Conservation (phyloP, 257 asterid genomes). For the Salvia splendens region DNA sequence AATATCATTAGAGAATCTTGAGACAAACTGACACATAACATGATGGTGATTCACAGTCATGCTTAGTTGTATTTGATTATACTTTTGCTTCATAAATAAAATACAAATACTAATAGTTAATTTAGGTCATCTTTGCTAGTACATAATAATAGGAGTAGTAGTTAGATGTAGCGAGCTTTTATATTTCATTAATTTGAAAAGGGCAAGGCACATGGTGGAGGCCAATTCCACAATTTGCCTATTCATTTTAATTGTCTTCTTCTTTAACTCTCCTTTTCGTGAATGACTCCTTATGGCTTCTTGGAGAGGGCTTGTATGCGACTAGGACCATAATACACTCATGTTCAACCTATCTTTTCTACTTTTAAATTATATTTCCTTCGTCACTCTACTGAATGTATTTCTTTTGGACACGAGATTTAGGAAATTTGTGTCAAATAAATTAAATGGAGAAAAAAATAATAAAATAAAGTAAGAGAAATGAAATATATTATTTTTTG, state of each 20-base stretch:
- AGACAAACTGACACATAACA: conserved; percentile 39
- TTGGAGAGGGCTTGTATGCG: conserved; percentile 1
- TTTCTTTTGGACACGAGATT: too few species aligned
- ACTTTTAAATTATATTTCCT: too few species aligned
- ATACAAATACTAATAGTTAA: not conserved
- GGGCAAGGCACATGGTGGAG: conserved; percentile 63
- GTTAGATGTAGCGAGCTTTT: not conserved
- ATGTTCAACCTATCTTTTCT: conserved; percentile 37
- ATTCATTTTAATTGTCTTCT: conserved; percentile 28
- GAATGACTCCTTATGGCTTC: conserved; percentile 44
- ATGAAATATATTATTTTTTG: too few species aligned
- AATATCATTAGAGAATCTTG: conserved; percentile 33
- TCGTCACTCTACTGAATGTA: too few species aligned
- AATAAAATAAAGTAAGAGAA: too few species aligned
- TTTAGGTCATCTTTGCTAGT: conserved; percentile 15
- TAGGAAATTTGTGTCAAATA: too few species aligned
- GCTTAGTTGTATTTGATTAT: conserved; percentile 53
- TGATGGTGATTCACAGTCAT: conserved; percentile 38
- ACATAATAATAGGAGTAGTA: not conserved
- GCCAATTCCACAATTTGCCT: conserved; percentile 39
- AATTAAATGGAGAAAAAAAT: too few species aligned
- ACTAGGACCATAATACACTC: conserved; percentile 39
- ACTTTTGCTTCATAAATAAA: conserved; percentile 24
- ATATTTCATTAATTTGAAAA: conserved; percentile 24
- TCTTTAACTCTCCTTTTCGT: conserved; percentile 20